phyloP scores from a whole-genome alignment of 2,329 filamentous ascomycete genomes.

The Neofusicoccum kwambonambiense region DNA sequence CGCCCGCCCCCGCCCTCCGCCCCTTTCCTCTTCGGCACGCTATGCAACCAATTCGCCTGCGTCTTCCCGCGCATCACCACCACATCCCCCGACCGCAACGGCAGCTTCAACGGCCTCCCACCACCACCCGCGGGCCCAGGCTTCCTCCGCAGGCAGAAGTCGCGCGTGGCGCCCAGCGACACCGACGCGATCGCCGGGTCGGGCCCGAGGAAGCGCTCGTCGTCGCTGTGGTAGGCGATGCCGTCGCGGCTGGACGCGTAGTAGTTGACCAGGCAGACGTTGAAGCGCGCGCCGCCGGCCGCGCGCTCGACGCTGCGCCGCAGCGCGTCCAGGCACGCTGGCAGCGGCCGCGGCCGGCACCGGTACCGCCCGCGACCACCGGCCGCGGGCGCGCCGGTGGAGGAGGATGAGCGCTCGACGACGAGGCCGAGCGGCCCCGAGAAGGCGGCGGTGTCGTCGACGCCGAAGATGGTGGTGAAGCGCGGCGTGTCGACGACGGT shows the following conservation, averaged over 20 bases:
- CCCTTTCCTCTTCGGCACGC: slow-evolving; percentile 71
- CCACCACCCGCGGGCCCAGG: slow-evolving; percentile 40
- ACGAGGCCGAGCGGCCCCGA: slow-evolving; percentile 21
- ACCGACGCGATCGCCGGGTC: slow-evolving; percentile 73
- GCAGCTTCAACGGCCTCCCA: slow-evolving; percentile 47
- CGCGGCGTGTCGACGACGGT: slow-evolving; percentile 63
- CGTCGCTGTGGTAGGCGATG: slow-evolving; percentile 77
- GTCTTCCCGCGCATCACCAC: slow-evolving; percentile 73
- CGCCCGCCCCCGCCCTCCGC: slow-evolving; percentile 61
- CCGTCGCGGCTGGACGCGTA: slow-evolving; percentile 75
- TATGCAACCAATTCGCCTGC: slow-evolving; percentile 76
- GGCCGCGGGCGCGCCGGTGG: slow-evolving; percentile 19
- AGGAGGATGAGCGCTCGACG: slow-evolving; percentile 45
- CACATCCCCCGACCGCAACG: slow-evolving; percentile 71
- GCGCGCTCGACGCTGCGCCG: slow-evolving; percentile 63
- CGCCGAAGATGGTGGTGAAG: slow-evolving; percentile 62
- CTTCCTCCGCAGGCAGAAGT: slow-evolving; percentile 81
- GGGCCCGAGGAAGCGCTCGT: slow-evolving; percentile 71
- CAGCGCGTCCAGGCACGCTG: slow-evolving; percentile 65
- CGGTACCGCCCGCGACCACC: slow-evolving; percentile 50
- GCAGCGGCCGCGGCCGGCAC: slow-evolving; percentile 67
- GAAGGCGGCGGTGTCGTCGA: slow-evolving; percentile 65
- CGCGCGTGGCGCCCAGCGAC: slow-evolving; percentile 67
- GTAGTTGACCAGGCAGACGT: slow-evolving; percentile 81
- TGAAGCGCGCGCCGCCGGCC: slow-evolving; percentile 63